Base-by-base conservation (phyloP, 306 rosid species). In the Luffa acutangula region DNA sequence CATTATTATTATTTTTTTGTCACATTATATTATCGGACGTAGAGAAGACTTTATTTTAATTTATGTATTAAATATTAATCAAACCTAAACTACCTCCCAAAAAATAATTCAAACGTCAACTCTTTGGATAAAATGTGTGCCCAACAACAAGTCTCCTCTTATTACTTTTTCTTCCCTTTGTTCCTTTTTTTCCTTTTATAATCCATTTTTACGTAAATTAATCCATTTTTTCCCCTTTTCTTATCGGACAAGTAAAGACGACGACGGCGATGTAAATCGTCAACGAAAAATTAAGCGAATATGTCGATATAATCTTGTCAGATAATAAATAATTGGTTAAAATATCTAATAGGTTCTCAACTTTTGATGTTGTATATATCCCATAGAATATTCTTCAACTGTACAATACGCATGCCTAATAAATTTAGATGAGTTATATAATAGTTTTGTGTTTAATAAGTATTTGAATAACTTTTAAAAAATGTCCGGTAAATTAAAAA, bases 41-140 rank as follows among this genome's bases (percentile, higher is more conserved):
- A 45, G 18, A 20, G n/a, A 43, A 36, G 72, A 65, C 73, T 65
- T 65, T 65, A 9, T 37, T 37, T 65, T 14, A 65, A 65, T 37
- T 65, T 4, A 7, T 1, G 17, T 41, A 45, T 70, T 20, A 70
- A 70, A 70, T 43, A 41, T 43, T 70, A 70, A 63, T 36, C 45
- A 63, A 63, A 34, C 70, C 70, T 7, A 10, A 63, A 63, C 70
- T 5, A 63, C 70, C 45, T 60, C 17, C 6, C 76, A 3, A 9
- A 11, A 34, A 46, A 48, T 43, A 72, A 73, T 73, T 73, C 77
- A 73, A 73, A 73, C 59, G 77, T 73, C 77, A 73, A 73, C 77
- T 48, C 77, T 73, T 73, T 73, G 58, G 77, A 73, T 73, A 73
- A 49, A 10, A 73, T 73, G 58, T 73, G 3, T 21, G 14, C 5